Conservation (phyloP, 352 stramenopile species). For the Globisporangium nunn region DNA sequence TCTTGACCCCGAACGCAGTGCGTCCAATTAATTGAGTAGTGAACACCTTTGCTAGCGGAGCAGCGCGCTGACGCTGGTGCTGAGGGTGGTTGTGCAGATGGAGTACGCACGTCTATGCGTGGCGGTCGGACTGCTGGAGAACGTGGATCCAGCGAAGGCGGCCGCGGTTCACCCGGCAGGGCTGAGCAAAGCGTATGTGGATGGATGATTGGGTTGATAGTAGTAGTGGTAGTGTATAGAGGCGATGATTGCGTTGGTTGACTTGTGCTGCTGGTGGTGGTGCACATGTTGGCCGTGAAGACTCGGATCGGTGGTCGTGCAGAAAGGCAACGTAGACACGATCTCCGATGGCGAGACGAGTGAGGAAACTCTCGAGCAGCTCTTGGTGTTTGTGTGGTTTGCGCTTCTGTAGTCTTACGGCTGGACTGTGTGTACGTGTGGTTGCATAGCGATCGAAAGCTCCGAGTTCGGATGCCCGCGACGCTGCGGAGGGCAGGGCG, state of each 20-base stretch:
- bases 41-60: not conserved
- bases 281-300: slow-evolving; percentile 14
- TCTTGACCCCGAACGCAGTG: slow-evolving; percentile 94
- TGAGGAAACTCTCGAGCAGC: slow-evolving; percentile 13
- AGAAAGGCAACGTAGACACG: slow-evolving; percentile 76
- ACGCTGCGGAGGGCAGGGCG: slow-evolving; percentile 88
- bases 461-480: slow-evolving; percentile 67
- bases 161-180: slow-evolving; percentile 32
- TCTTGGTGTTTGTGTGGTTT: not conserved
- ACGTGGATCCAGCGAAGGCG: slow-evolving; percentile 42
- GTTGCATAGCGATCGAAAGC: slow-evolving; percentile 40
- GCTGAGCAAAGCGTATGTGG: slow-evolving; percentile 53
- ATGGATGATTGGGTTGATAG: too few relatives aligned
- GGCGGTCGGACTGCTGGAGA: slow-evolving; percentile 30
- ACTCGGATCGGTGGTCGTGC: slow-evolving; percentile 78
- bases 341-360: slow-evolving; percentile 72
- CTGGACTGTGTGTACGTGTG: not conserved
- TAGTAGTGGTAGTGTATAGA: too few relatives aligned
- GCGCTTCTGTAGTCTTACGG: not conserved
- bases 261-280: not conserved
- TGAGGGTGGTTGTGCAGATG: slow-evolving; percentile 37
- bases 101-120: slow-evolving; percentile 76
- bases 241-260: not conserved
- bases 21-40: not conserved
- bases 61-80: not conserved